Conservation (phyloP, 164 flowering plant genomes). For the Macadamia integrifolia region DNA sequence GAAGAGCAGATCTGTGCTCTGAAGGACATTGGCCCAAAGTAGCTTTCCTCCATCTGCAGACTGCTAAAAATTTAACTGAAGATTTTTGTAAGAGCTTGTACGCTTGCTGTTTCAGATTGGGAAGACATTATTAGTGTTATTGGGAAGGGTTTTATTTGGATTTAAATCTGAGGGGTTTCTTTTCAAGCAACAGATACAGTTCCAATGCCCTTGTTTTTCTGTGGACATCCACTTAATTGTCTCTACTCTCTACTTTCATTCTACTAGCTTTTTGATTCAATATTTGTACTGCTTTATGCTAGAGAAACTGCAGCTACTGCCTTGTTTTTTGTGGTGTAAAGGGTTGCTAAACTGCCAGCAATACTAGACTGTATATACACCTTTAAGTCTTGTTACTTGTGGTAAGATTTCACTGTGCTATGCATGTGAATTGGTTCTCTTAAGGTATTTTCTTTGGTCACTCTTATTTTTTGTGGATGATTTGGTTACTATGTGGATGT, state of each 20-base stretch:
- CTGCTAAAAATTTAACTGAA: not conserved
- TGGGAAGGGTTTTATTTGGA: not conserved
- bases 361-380: not conserved
- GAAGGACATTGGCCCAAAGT: constrained; percentile 57
- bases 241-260: not conserved
- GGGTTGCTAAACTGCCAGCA: not conserved
- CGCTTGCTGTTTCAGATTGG: not conserved
- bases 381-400: not conserved
- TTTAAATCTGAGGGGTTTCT: not conserved
- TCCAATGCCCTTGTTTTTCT: not conserved
- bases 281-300: not conserved
- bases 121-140: not conserved
- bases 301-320: not conserved
- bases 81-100: constrained; percentile 4
- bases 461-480: no score
- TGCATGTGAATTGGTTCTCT: not conserved
- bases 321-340: not conserved
- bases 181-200: not conserved
- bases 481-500: no score
- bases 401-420: not conserved
- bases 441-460: no score
- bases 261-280: not conserved
- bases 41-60: not conserved
- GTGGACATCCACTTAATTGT: not conserved
- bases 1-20: constrained; percentile 60